Conservation (phyloP, 1,284 basidiomycete species). For the Fistulinella cinereoalba region DNA sequence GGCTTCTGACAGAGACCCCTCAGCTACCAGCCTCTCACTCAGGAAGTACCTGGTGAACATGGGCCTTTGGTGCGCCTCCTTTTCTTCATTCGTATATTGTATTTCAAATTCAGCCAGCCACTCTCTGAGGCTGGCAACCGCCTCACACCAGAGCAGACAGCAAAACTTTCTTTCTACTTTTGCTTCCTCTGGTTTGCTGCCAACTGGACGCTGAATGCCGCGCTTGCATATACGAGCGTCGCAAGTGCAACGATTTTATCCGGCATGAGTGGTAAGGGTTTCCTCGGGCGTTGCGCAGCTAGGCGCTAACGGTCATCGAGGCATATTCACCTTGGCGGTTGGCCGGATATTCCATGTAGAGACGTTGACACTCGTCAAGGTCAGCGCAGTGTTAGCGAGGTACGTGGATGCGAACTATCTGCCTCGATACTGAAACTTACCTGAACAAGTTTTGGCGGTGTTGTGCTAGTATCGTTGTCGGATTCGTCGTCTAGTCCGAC, state of each 20-base stretch:
- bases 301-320: slow-evolving; percentile 40
- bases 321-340: slow-evolving; percentile 91
- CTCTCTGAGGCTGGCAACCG: slow-evolving; percentile 31
- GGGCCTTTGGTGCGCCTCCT: slow-evolving; percentile 18
- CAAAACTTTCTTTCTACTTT: slow-evolving; percentile 72
- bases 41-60: slow-evolving; percentile 9
- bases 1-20: neutral
- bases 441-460: slow-evolving; percentile 72
- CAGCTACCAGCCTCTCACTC: slow-evolving; percentile 30
- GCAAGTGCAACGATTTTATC: slow-evolving; percentile 88
- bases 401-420: slow-evolving; percentile 34
- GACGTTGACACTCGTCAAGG: slow-evolving; percentile 69
- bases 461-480: slow-evolving; percentile 82
- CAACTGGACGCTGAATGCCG: slow-evolving; percentile 85
- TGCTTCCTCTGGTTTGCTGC: slow-evolving; percentile 88
- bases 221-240: slow-evolving; percentile 83
- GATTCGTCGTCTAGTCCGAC: slow-evolving; percentile 46
- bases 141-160: slow-evolving; percentile 71
- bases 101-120: slow-evolving; percentile 5
- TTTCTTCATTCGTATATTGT: neutral
- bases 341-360: slow-evolving; percentile 88
- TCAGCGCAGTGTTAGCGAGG: slow-evolving; percentile 82
- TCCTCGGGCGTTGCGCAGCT: neutral
- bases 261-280: slow-evolving; percentile 76
- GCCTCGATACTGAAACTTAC: slow-evolving; percentile 4